Conservation (phyloP, 208 protist genomes). For the Polymyxa betae region DNA sequence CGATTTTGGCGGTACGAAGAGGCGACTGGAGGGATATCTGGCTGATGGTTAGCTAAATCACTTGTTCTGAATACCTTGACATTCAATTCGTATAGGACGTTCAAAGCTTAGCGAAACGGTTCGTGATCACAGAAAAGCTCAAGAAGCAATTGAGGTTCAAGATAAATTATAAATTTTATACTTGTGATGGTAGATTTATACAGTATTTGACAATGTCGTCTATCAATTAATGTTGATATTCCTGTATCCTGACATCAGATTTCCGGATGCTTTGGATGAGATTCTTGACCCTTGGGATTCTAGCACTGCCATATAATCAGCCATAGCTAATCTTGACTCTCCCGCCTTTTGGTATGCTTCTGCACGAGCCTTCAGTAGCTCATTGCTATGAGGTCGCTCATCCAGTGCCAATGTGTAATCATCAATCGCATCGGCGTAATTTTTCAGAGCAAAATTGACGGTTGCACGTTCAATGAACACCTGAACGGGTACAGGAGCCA, state of each 20-base stretch:
- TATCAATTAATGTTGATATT: no score
- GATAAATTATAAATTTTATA: no score
- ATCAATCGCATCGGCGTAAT: constrained; percentile 13
- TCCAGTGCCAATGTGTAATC: constrained; percentile 52
- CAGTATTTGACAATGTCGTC: no score
- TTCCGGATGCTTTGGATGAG: no score
- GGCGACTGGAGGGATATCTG: neutral
- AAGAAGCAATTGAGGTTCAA: no score
- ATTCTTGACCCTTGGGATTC: neutral
- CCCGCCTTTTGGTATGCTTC: neutral
- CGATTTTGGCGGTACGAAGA: constrained; percentile 12
- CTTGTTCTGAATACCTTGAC: no score
- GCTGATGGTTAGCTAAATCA: neutral
- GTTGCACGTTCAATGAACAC: constrained; percentile 10
- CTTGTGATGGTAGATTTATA: no score
- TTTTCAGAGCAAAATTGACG: neutral
- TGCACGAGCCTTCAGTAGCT: constrained; percentile 6
- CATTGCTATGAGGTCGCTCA: neutral
- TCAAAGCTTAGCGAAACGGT: neutral
- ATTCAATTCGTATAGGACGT: no score
- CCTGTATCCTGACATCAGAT: no score
- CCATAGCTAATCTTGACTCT: neutral
- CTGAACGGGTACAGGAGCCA: constrained; percentile 31
- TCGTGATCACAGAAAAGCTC: neutral
- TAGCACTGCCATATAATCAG: constrained; percentile 3